Percentiles rank a stretch among this genome's conserved stretches.
phyloP scores from a whole-genome alignment of 768 basidiomycete genomes.

The Tubosaeta brunneosetosa region DNA sequence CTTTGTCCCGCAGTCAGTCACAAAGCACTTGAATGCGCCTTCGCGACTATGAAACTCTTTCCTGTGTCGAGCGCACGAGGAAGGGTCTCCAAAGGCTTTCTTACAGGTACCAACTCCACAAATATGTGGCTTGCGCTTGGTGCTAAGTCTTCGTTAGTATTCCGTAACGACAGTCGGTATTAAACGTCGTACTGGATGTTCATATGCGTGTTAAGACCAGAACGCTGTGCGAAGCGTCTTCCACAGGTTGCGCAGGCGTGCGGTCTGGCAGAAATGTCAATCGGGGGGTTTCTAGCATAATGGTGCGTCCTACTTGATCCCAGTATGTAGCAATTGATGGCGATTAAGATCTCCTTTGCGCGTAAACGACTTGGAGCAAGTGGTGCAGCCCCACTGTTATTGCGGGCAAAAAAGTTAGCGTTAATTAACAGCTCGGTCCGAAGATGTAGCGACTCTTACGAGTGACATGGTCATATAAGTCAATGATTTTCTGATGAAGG shows the following conservation, averaged over 20 bases:
- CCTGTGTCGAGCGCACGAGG: slow-evolving; percentile 61
- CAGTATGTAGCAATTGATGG: slow-evolving; percentile 48
- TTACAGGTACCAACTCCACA: slow-evolving; percentile 47
- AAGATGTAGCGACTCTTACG: slow-evolving; percentile 9
- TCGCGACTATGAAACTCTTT: slow-evolving; percentile 50
- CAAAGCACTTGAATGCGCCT: slow-evolving; percentile 44
- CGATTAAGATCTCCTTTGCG: slow-evolving; percentile 60
- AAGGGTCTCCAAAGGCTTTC: slow-evolving; percentile 62
- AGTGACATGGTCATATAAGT: slow-evolving; percentile 18
- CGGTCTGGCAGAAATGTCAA: slow-evolving; percentile 36
- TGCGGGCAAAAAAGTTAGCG: not conserved
- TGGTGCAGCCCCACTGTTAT: slow-evolving; percentile 36
- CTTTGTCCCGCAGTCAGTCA: slow-evolving; percentile 45
- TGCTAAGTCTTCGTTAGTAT: slow-evolving; percentile 33
- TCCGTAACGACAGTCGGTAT: not conserved
- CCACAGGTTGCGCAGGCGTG: slow-evolving; percentile 48
- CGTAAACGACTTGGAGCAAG: slow-evolving; percentile 47
- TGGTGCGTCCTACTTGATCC: slow-evolving; percentile 39
- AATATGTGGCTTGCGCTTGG: slow-evolving; percentile 45
- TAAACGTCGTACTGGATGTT: slow-evolving; percentile 57
- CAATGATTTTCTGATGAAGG: slow-evolving; percentile 11
- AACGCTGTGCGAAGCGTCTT: slow-evolving; percentile 54
- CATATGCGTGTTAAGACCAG: slow-evolving; percentile 56
- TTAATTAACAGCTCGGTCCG: not conserved
- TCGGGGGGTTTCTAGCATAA: not conserved